These are phyloP conservation scores for Beauveria brongniartii DNA, from an alignment of 2,329 filamentous ascomycete species.

Conservation along the genomic window DNA sequence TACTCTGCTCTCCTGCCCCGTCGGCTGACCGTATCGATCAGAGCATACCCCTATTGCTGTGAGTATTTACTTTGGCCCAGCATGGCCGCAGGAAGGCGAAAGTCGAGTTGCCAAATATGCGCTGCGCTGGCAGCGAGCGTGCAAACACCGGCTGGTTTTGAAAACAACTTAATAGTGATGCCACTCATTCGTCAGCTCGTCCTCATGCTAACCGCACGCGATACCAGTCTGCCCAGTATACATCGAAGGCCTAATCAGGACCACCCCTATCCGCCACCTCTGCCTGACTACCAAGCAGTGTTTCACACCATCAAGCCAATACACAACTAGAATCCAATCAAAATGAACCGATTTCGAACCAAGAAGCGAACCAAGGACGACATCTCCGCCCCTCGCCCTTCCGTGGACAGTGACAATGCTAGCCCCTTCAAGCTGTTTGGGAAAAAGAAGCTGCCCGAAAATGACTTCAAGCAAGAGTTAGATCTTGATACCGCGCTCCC, in stretches of 20 bases:
- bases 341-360: conserved; percentile 70
- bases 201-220: neutral
- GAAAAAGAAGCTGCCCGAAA: conserved; percentile 46
- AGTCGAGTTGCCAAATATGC: neutral
- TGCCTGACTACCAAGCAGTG: neutral
- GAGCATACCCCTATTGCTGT: neutral
- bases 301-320: neutral
- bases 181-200: neutral
- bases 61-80: neutral
- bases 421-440: conserved; percentile 48
- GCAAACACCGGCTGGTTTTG: too few relatives aligned
- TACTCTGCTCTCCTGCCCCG: neutral
- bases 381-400: conserved; percentile 35
- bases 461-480: conserved; percentile 56
- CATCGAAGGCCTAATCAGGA: neutral
- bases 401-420: conserved; percentile 47
- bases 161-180: neutral
- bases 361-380: conserved; percentile 64
- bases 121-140: neutral
- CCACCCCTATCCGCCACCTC: neutral
- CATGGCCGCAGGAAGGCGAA: neutral
- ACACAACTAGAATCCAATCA: conserved; percentile 11
- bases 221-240: neutral
- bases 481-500: conserved; percentile 71
- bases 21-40: neutral